Conservation (phyloP, 2,329 filamentous ascomycete species). For the Dothiorella sarmentorum region DNA sequence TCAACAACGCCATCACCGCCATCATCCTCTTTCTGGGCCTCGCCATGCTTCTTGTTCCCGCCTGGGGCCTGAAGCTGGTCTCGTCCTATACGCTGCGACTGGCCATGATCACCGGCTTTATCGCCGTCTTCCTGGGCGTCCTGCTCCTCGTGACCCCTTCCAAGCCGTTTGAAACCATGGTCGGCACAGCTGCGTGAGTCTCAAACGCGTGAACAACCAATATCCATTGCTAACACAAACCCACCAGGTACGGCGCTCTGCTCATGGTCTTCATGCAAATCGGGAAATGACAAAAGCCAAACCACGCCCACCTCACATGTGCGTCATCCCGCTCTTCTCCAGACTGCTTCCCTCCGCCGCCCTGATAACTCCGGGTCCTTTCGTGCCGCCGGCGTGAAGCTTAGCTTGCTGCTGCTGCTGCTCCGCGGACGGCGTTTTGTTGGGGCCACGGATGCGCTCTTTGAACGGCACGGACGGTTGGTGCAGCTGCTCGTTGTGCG, state of each 20-base stretch:
- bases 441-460: too few relatives aligned
- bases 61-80: not conserved
- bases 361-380: too few relatives aligned
- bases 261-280: constrained; percentile 7
- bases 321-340: too few relatives aligned
- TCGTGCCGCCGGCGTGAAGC: too few relatives aligned
- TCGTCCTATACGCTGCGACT: not conserved
- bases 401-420: too few relatives aligned
- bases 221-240: not conserved
- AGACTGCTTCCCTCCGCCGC: too few relatives aligned
- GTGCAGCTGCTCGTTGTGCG: too few relatives aligned
- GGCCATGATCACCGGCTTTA: not conserved
- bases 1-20: not conserved
- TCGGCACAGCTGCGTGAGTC: constrained; percentile 2
- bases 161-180: constrained; percentile 6
- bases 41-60: not conserved
- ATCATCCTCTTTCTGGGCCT: not conserved
- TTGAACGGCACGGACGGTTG: too few relatives aligned
- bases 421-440: too few relatives aligned
- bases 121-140: not conserved
- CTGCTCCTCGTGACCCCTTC: not conserved
- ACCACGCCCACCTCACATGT: too few relatives aligned
- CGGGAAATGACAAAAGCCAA: not conserved
- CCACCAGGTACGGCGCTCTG: not conserved
- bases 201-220: too few relatives aligned